Evolutionary conservation across 1,284 basidiomycete species (phyloP).

Genomic region (Trametes polyzona): DNA sequence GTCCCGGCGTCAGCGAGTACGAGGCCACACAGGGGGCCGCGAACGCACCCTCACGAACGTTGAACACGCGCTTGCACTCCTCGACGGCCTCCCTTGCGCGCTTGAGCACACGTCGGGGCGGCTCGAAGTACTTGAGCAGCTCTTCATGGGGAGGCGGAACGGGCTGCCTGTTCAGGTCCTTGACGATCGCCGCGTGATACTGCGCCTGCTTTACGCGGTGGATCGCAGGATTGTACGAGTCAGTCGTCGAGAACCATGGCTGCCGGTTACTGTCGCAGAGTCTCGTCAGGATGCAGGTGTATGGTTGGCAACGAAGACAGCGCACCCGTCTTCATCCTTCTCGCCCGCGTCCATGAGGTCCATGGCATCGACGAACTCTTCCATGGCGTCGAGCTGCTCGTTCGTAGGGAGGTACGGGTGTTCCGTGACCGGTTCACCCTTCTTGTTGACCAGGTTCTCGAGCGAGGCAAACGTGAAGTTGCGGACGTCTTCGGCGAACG

Average conservation of each 20-base stretch:
- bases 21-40: not conserved
- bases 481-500: conserved; percentile 93
- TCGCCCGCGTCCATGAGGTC: conserved; percentile 79
- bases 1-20: not conserved
- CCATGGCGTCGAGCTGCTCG: conserved; percentile 82
- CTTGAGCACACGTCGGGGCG: conserved; percentile 72
- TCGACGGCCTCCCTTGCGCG: conserved; percentile 58
- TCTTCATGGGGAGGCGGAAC: conserved; percentile 87
- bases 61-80: conserved; percentile 67
- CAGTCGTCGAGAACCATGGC: conserved; percentile 79
- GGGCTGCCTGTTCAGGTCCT: conserved; percentile 74
- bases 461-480: conserved; percentile 88
- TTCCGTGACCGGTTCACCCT: conserved; percentile 72
- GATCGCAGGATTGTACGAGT: conserved; percentile 88
- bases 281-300: not conserved
- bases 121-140: conserved; percentile 81
- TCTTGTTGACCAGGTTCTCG: conserved; percentile 73
- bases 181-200: conserved; percentile 81
- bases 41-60: conserved; percentile 69
- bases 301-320: conserved; percentile 1
- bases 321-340: conserved; percentile 72
- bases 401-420: conserved; percentile 87
- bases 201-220: conserved; percentile 93
- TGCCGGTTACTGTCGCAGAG: conserved; percentile 49
- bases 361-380: conserved; percentile 84